Conservation (phyloP, 2,329 filamentous ascomycete genomes). For the Botrytis galanthina region DNA sequence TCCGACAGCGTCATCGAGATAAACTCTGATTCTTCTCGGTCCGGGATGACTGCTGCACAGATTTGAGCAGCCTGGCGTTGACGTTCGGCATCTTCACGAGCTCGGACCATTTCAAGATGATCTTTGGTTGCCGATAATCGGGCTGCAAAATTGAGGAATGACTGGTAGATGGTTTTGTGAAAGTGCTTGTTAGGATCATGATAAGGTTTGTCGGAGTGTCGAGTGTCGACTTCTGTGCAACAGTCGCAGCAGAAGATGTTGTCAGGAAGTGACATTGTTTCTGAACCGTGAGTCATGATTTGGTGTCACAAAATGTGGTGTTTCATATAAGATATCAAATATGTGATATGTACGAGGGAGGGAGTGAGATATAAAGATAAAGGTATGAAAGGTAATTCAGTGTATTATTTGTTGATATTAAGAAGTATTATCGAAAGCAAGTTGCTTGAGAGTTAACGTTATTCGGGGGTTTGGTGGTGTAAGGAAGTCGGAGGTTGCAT, state of each 20-base stretch:
- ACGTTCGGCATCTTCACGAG: neutral
- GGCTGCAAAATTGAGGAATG: conserved; percentile 16
- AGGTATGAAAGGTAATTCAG: conserved; percentile 3
- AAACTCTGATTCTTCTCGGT: neutral
- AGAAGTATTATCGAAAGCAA: conserved; percentile 2
- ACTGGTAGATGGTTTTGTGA: conserved; percentile 19
- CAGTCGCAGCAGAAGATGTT: conserved; percentile 19
- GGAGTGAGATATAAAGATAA: neutral
- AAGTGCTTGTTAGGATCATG: conserved; percentile 19
- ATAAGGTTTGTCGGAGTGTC: conserved; percentile 16
- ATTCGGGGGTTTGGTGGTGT: neutral
- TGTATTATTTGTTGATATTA: neutral
- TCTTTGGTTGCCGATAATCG: conserved; percentile 3
- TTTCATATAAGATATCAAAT: neutral
- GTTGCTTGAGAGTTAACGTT: neutral
- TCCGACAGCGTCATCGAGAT: neutral
- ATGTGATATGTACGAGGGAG: neutral
- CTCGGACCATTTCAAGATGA: conserved; percentile 4
- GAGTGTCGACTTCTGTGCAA: neutral
- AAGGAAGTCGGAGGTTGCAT: neutral
- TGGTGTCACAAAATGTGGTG: conserved; percentile 1
- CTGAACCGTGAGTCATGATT: conserved; percentile 10
- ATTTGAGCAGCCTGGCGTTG: neutral
- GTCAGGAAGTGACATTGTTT: neutral
- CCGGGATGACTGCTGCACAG: neutral